A percentile compares a stretch with the other conserved stretches of the same genome.
Evolutionary conservation across 2,329 filamentous ascomycete species (phyloP).

Genomic region (Trichoderma cornu-damae): DNA sequence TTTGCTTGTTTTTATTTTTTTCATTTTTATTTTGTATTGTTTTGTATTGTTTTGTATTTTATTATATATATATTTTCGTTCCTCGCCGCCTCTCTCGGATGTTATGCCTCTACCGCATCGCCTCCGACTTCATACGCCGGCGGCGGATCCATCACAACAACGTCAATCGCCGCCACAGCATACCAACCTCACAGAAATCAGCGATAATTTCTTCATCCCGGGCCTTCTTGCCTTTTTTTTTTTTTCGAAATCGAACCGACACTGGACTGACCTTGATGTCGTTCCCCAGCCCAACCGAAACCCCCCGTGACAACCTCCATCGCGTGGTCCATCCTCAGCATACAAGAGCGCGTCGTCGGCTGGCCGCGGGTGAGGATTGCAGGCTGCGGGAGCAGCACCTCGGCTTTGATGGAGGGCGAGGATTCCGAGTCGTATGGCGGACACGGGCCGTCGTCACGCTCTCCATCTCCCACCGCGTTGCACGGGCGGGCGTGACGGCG

Average conservation of each 20-base stretch:
- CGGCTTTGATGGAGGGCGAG: background rate
- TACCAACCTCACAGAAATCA: background rate
- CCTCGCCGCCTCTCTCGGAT: no score
- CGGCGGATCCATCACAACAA: slow-evolving; percentile 10
- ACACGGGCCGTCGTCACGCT: slow-evolving; percentile 1
- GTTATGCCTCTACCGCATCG: background rate
- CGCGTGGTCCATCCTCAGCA: background rate
- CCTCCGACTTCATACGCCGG: slow-evolving; percentile 5
- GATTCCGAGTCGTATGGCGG: background rate
- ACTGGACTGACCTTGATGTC: slow-evolving; percentile 1
- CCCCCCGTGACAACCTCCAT: slow-evolving; percentile 5
- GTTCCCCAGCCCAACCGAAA: slow-evolving; percentile 5
- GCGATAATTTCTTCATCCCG: background rate
- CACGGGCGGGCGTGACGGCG: background rate
- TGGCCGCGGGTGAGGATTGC: slow-evolving; percentile 5
- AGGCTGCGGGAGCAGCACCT: slow-evolving; percentile 4
- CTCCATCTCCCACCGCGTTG: background rate
- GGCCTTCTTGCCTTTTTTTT: no score
- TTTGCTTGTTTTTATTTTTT: background rate
- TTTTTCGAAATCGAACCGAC: no score
- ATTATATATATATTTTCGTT: no score
- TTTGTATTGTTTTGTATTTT: background rate
- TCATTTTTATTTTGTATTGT: background rate
- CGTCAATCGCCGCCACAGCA: background rate
- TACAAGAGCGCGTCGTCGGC: slow-evolving; percentile 4